Evolutionary conservation across 345 rosid species (phyloP), one percentile per base, ranked within the genome.

Genomic region (Pistacia vera): DNA sequence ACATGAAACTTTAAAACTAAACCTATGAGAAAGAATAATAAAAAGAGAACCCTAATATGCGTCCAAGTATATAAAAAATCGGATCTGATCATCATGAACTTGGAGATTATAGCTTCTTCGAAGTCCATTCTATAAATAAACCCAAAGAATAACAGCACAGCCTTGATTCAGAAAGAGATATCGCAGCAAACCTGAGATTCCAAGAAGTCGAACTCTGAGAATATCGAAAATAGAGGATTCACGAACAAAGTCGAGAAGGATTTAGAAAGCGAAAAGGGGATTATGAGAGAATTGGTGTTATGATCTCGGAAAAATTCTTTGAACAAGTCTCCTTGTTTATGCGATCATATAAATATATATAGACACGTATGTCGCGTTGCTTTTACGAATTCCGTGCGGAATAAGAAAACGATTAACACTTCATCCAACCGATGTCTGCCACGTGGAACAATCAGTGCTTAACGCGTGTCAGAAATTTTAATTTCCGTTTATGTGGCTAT

Each of bases 181-280:
- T 4, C 12, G 62, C 62, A 35, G 62, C 73, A 70, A 71, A 71
- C 66, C 75, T 59, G 75, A 71, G 25, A 22, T 16, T 71, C 35
- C 56, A 66, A 66, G 4, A 64, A 17, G 56, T 12, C 16, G 61
- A 30, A 8, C 48, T 68, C 38, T 25, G 58, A 41, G 7, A 52
- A 22, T 67, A 4, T 67, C 22, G 2, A 67, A 25, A 28, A 67
- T 49, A 12, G 71, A 3, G 4, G 36, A 20, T 66, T 68, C 71
- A 22, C 11, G 57, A 67, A 46, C 48, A 25, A 2, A 11, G 13
- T 64, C 4, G 12, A 38, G 51, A 64, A 36, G 18, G n/a, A 64
- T 2, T 7, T 3, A 49, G 41, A 48, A 11, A 11, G 55, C 55
- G 55, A 51, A 51, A 41, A 38, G 41, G n/a, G 3, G 54, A 1